phyloP scores from a whole-genome alignment of 495 filamentous ascomycete genomes.

The Penicillium manginii region DNA sequence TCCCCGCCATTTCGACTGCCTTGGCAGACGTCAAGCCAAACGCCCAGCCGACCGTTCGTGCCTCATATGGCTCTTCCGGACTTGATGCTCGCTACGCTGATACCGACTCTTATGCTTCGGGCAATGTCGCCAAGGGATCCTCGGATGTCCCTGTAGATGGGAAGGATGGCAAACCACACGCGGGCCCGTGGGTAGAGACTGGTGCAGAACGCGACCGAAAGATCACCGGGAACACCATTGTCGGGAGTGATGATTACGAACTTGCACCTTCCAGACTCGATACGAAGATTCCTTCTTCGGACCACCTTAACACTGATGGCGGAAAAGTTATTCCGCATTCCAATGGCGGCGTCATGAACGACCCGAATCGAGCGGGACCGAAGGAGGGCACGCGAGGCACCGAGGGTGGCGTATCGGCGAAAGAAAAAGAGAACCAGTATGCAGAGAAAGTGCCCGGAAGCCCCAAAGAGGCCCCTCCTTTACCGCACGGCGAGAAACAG shows the following conservation, averaged over 20 bases:
- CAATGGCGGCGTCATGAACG: conserved; percentile 92
- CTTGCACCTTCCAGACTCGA: conserved; percentile 26
- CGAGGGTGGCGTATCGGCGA: conserved; percentile 83
- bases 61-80: conserved; percentile 19
- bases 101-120: conserved; percentile 24
- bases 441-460: conserved; percentile 77
- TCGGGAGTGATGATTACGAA: conserved; percentile 29
- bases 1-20: conserved; percentile 40
- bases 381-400: conserved; percentile 87
- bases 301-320: conserved; percentile 50
- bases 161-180: conserved; percentile 92
- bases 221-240: conserved; percentile 34
- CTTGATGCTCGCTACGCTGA: conserved; percentile 22
- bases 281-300: conserved; percentile 35
- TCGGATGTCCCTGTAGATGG: conserved; percentile 94
- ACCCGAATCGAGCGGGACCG: conserved; percentile 69
- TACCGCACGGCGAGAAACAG: conserved; percentile 79
- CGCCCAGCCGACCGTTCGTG: conserved; percentile 13
- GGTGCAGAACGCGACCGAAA: conserved; percentile 62
- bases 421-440: conserved; percentile 70
- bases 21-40: conserved; percentile 25
- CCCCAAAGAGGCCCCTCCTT: conserved; percentile 81
- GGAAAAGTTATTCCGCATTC: conserved; percentile 73
- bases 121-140: conserved; percentile 58
- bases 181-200: conserved; percentile 82